Conservation (phyloP, 345 rosid genomes). For the Syzygium aromaticum region DNA sequence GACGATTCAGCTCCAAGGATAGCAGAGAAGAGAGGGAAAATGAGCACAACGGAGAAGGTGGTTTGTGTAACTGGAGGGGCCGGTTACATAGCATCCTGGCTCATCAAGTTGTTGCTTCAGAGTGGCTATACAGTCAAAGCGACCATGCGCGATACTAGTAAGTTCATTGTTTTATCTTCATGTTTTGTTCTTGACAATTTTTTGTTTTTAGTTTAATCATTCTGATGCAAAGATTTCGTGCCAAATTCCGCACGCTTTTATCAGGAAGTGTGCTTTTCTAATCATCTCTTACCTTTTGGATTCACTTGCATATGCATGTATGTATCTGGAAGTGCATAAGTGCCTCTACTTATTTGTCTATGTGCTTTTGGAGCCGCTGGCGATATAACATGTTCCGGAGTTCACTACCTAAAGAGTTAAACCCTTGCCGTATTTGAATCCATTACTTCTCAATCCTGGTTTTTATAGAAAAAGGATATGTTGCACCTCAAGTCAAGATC, state of each 20-base stretch:
- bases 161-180: background rate
- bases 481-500: background rate
- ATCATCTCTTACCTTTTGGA: background rate
- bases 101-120: slow-evolving; percentile 27
- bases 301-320: background rate
- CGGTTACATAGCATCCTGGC: slow-evolving; percentile 43
- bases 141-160: slow-evolving; percentile 16
- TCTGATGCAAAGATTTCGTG: background rate
- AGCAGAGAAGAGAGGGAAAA: background rate
- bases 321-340: background rate
- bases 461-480: no score
- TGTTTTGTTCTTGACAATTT: background rate
- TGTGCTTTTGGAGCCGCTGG: background rate
- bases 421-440: background rate
- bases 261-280: background rate
- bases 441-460: background rate
- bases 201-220: background rate
- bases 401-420: no score
- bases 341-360: background rate
- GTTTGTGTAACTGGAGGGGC: slow-evolving; percentile 40
- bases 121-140: slow-evolving; percentile 41
- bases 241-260: background rate
- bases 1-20: background rate
- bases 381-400: background rate
- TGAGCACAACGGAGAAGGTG: background rate